phyloP scores from a whole-genome alignment of 805 yeast species.

The Teunomyces kruisii region DNA sequence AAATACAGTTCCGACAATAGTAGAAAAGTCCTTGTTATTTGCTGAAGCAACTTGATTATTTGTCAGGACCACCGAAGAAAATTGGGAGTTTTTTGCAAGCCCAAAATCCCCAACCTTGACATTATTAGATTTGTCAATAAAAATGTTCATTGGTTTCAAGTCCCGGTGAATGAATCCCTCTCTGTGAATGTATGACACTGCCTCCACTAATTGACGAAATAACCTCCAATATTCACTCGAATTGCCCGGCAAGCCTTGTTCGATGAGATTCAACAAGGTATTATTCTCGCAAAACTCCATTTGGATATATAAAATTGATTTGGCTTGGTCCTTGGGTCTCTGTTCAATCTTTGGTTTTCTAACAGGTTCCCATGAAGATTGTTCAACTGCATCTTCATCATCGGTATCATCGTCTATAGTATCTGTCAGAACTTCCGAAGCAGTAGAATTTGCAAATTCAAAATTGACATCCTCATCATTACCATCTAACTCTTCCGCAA shows the following conservation, averaged over 20 bases:
- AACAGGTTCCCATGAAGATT: neutral
- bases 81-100: slow-evolving; percentile 84
- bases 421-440: slow-evolving; percentile 5
- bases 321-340: slow-evolving; percentile 4
- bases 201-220: slow-evolving; percentile 84
- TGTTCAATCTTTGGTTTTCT: slow-evolving; percentile 3
- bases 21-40: slow-evolving; percentile 70
- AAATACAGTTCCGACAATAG: slow-evolving; percentile 90
- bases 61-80: slow-evolving; percentile 33
- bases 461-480: slow-evolving; percentile 27
- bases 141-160: slow-evolving; percentile 91
- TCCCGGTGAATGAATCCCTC: slow-evolving; percentile 96
- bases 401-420: slow-evolving; percentile 3
- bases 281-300: slow-evolving; percentile 99
- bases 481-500: slow-evolving; percentile 33
- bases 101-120: slow-evolving; percentile 98
- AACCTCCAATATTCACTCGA: slow-evolving; percentile 88
- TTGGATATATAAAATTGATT: slow-evolving; percentile 84
- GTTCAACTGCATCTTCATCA: neutral
- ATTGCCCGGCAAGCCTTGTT: slow-evolving; percentile 64
- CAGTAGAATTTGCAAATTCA: slow-evolving; percentile 32
- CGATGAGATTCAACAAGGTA: slow-evolving; percentile 79
- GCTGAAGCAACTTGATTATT: slow-evolving; percentile 39
- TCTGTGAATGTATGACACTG: slow-evolving; percentile 84
- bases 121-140: slow-evolving; percentile 85